Base-by-base conservation (phyloP, 176 grass and related monocot genomes). In the Poa annua region DNA sequence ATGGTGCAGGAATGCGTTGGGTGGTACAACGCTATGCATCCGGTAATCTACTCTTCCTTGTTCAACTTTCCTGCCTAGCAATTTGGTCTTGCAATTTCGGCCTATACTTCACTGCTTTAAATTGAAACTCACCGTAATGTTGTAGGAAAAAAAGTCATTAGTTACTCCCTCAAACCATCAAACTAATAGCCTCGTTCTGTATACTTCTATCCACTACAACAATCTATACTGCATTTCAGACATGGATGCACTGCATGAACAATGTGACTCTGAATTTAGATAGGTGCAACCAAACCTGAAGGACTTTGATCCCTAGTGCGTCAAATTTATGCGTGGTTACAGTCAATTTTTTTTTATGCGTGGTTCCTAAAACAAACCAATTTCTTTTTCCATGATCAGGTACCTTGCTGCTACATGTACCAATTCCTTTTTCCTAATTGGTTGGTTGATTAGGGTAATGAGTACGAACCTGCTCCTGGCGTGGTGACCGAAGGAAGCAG, bases 21-120 rank as follows among this genome's bases (percentile, higher is more conserved):
- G 60, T 63, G 60, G 60, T 63, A 63, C 60, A 63, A 63, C 60
- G 32, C 60, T 15, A 63, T 32, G 60, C 60, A 63, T 63, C 60
- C 60, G 60, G 60, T 63, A 25, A 32, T 32, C 6, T 63, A 2
- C 15, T 32, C 60, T 32, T 32, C 60, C 60, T 63, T 16, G 3
- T 25, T 32, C 12, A 32, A 62, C 25, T 63, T 62, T 62, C 59
- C 22, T 61, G 21, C 56, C 56, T 24, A 11, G 56, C 56, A 59
- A 25, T 60, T 8, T 59, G 8, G n/a, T 22, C 8, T 11, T 60
- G 56, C 21, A 25, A 24, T 59, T 60, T 4, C 3, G 56, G 56
- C 21, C 22, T 60, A 60, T 60, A 14, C 12, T 62, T 62, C 59
- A 14, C 59, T 3, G 25, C 25, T 63, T 29, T 29, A 29, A 29